phyloP scores from a whole-genome alignment of 768 basidiomycete species.

The Strobilomyces confusus region DNA sequence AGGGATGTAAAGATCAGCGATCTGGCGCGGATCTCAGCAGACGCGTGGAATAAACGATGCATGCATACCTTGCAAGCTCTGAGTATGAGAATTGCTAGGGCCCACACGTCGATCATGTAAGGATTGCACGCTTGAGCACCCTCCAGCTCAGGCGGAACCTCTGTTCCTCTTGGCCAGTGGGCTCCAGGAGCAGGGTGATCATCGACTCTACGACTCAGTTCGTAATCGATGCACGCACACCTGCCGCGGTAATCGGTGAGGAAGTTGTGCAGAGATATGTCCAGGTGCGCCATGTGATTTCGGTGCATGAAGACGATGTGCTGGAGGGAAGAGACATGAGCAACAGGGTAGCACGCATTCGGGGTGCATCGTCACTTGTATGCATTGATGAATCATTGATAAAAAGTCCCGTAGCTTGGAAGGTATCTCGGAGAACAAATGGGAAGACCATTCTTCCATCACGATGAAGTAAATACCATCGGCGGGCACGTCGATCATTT shows the following conservation, averaged over 20 bases:
- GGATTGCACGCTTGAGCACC: conserved; percentile 47
- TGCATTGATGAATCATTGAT: conserved; percentile 56
- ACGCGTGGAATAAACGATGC: background rate
- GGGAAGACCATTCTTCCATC: conserved; percentile 78
- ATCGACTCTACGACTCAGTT: conserved; percentile 56
- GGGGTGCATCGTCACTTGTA: conserved; percentile 48
- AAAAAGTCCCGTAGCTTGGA: conserved; percentile 53
- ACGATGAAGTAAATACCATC: conserved; percentile 64
- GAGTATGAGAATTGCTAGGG: conserved; percentile 59
- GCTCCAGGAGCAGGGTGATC: conserved; percentile 35
- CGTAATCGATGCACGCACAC: conserved; percentile 75
- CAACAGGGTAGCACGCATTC: background rate
- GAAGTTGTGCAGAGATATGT: conserved; percentile 67
- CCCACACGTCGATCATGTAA: conserved; percentile 74
- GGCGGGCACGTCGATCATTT: conserved; percentile 50
- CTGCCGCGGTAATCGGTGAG: conserved; percentile 60
- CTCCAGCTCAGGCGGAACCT: conserved; percentile 69
- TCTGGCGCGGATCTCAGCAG: conserved; percentile 32
- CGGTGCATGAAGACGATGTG: conserved; percentile 69
- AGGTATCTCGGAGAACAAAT: conserved; percentile 49
- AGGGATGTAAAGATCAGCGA: conserved; percentile 54
- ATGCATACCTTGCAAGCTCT: conserved; percentile 58
- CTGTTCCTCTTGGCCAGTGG: conserved; percentile 50
- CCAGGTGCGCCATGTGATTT: conserved; percentile 62
- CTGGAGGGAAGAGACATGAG: conserved; percentile 32